These are phyloP conservation scores for Angophora floribunda DNA, from an alignment of 345 rosid species.

Conservation along the genomic window DNA sequence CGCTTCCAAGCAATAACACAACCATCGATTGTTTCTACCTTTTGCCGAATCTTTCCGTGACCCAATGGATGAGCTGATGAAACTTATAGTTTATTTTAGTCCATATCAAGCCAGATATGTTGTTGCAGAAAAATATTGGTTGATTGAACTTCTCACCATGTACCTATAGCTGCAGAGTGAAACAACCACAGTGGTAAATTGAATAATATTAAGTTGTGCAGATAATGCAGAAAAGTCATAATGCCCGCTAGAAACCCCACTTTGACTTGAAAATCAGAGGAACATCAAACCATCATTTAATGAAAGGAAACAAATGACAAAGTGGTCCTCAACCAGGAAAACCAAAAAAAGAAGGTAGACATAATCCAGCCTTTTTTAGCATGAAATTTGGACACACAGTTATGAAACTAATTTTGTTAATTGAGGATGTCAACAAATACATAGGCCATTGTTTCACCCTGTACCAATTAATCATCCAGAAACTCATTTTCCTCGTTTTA, in stretches of 20 bases:
- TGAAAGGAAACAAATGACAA: background rate
- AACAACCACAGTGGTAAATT: background rate
- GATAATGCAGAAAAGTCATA: background rate
- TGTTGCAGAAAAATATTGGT: slow-evolving; percentile 91
- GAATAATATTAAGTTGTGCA: background rate
- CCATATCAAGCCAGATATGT: slow-evolving; percentile 49
- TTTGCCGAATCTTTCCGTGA: background rate
- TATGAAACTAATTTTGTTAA: background rate
- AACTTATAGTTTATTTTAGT: background rate
- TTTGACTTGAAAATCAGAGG: background rate
- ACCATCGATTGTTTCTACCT: background rate
- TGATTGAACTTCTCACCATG: slow-evolving; percentile 87
- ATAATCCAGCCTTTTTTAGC: background rate
- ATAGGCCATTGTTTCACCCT: background rate
- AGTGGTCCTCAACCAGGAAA: background rate
- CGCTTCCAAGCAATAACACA: no score
- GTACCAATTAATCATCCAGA: background rate
- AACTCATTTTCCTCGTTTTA: background rate
- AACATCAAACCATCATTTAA: background rate
- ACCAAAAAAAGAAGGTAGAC: background rate
- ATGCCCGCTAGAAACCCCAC: background rate
- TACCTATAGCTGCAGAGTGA: slow-evolving; percentile 55
- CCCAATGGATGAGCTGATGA: background rate
- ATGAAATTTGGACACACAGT: background rate
- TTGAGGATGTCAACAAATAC: background rate